A percentile compares a stretch with the other conserved stretches of the same genome.
These are phyloP conservation scores for Mortierella sp. DNA, from an alignment of 371 early-diverging fungal genomes.

Conservation along the genomic window DNA sequence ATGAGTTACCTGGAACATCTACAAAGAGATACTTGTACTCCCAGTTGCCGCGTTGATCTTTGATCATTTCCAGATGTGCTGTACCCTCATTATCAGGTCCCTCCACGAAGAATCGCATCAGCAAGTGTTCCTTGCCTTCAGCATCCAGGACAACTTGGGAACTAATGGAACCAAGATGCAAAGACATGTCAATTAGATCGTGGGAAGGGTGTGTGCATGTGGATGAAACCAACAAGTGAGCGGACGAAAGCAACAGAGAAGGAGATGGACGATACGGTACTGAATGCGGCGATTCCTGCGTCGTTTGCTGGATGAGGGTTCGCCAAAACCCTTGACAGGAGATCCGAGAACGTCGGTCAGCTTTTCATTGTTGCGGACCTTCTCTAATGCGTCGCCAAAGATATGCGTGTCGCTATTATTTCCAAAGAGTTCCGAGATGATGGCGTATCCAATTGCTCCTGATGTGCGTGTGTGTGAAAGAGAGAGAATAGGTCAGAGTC, in stretches of 20 bases:
- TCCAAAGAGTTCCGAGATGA: slow-evolving; percentile 50
- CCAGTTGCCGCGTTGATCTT: slow-evolving; percentile 59
- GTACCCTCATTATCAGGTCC: slow-evolving; percentile 59
- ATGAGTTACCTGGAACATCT: slow-evolving; percentile 60
- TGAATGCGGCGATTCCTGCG: slow-evolving; percentile 57
- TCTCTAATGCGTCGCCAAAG: slow-evolving; percentile 52
- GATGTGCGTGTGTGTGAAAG: neutral
- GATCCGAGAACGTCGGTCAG: slow-evolving; percentile 42
- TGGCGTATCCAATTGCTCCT: slow-evolving; percentile 48
- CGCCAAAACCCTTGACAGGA: slow-evolving; percentile 62
- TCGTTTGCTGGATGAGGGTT: slow-evolving; percentile 56
- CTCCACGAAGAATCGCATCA: slow-evolving; percentile 64
- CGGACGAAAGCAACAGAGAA: too few relatives aligned
- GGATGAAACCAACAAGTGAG: too few relatives aligned
- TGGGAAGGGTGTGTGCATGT: too few relatives aligned
- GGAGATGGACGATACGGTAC: slow-evolving; percentile 23
- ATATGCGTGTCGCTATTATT: slow-evolving; percentile 46
- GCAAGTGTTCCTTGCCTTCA: slow-evolving; percentile 57
- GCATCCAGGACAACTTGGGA: slow-evolving; percentile 58
- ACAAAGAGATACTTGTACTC: slow-evolving; percentile 62
- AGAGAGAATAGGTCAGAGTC: slow-evolving; percentile 1
- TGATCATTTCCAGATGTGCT: slow-evolving; percentile 61
- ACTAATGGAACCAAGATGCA: slow-evolving; percentile 16
- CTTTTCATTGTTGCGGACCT: slow-evolving; percentile 40
- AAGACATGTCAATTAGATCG: neutral